Conservation (phyloP, 2,329 filamentous ascomycete genomes). For the Metarhizium rileyi region DNA sequence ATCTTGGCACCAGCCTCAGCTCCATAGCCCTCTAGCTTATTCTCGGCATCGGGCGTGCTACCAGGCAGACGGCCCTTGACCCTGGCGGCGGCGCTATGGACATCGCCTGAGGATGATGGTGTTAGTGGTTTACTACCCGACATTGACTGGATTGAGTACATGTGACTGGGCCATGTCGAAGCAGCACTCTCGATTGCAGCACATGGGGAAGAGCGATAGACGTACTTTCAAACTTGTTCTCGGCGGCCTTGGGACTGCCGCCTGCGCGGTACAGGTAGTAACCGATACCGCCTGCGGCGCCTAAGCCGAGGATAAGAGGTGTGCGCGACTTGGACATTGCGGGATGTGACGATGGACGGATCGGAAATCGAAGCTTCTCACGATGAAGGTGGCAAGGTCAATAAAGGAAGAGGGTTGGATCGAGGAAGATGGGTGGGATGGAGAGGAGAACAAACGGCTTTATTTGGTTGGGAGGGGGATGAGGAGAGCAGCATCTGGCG, state of each 20-base stretch:
- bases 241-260: slow-evolving; percentile 69
- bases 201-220: not conserved
- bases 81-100: slow-evolving; percentile 56
- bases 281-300: slow-evolving; percentile 57
- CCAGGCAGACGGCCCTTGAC: slow-evolving; percentile 58
- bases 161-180: not conserved
- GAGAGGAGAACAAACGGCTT: slow-evolving; percentile 2
- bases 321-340: slow-evolving; percentile 37
- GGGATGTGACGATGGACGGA: slow-evolving; percentile 3
- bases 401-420: not conserved
- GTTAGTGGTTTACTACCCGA: too few species aligned
- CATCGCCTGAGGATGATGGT: slow-evolving; percentile 53
- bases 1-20: slow-evolving; percentile 50
- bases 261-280: slow-evolving; percentile 92
- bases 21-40: slow-evolving; percentile 43
- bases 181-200: not conserved
- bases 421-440: not conserved
- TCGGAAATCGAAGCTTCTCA: not conserved
- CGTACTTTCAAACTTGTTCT: slow-evolving; percentile 75
- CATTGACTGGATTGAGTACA: too few species aligned
- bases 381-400: not conserved
- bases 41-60: slow-evolving; percentile 51
- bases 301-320: slow-evolving; percentile 47
- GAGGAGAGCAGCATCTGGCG: not conserved
- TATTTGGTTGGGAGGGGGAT: slow-evolving; percentile 1